Conservation (phyloP, 2,329 filamentous ascomycete genomes). For the Colletotrichum sp. region DNA sequence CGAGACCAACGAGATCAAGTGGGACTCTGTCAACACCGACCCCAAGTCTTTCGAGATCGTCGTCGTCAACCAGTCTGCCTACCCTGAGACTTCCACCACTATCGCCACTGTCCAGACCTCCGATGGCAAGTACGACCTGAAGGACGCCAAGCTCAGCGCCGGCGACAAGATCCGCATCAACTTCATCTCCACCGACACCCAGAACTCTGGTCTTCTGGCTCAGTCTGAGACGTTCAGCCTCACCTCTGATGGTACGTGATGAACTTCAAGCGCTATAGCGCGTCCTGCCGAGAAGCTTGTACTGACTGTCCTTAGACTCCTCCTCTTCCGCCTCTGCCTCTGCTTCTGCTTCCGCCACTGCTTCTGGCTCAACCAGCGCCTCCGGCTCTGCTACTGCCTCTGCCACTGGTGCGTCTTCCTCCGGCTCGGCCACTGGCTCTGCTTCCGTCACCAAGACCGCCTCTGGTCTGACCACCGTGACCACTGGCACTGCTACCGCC, state of each 20-base stretch:
- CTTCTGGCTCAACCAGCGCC: neutral
- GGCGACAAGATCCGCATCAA: constrained; percentile 12
- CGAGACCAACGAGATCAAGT: constrained; percentile 16
- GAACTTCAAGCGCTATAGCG: too few relatives aligned
- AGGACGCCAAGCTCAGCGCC: neutral
- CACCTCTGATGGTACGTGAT: constrained; percentile 1
- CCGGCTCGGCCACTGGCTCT: constrained; percentile 3
- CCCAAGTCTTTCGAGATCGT: constrained; percentile 13
- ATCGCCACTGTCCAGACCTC: constrained; percentile 12
- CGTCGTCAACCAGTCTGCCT: constrained; percentile 9
- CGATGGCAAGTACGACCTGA: constrained; percentile 19
- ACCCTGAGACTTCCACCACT: neutral
- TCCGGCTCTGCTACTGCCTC: neutral
- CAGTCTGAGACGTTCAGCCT: constrained; percentile 14
- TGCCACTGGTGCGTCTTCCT: constrained; percentile 8
- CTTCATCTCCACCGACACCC: constrained; percentile 8
- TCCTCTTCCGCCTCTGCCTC: neutral
- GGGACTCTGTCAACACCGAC: constrained; percentile 12
- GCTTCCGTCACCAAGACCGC: constrained; percentile 1
- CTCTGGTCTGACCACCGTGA: constrained; percentile 13
- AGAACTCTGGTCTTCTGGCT: constrained; percentile 16
- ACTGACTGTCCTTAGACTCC: neutral
- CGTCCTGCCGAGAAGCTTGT: neutral
- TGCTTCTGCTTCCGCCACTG: neutral
- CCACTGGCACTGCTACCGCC: constrained; percentile 8